Conservation (phyloP, 306 rosid genomes). For the Casuarina equisetifolia region DNA sequence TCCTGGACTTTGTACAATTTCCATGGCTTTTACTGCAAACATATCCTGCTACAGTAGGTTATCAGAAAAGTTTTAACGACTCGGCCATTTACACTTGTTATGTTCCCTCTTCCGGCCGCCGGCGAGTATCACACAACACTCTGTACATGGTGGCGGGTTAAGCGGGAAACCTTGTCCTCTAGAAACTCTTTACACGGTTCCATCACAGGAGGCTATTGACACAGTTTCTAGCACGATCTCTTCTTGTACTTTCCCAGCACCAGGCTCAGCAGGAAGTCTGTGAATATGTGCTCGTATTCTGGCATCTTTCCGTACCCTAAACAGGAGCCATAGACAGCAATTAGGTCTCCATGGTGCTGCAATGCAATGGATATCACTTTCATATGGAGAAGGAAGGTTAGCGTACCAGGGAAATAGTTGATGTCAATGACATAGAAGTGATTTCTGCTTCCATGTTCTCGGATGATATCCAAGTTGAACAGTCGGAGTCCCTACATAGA, state of each 20-base stretch:
- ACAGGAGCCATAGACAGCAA: no score
- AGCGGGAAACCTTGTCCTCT: neutral
- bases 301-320: constrained; percentile 97
- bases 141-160: neutral
- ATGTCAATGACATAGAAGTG: constrained; percentile 85
- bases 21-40: neutral
- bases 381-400: constrained; percentile 2
- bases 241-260: constrained; percentile 57
- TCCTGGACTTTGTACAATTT: neutral
- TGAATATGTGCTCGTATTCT: constrained; percentile 87
- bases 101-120: constrained; percentile 8
- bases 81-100: constrained; percentile 7
- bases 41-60: constrained; percentile 6
- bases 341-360: no score
- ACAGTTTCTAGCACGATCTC: constrained; percentile 41
- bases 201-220: constrained; percentile 11
- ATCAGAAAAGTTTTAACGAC: neutral
- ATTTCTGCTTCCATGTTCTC: constrained; percentile 71
- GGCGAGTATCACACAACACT: constrained; percentile 17
- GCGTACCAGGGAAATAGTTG: constrained; percentile 88
- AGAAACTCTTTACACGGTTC: neutral
- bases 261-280: constrained; percentile 80
- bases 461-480: constrained; percentile 85
- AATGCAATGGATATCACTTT: neutral
- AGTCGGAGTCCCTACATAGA: constrained; percentile 68